These are phyloP conservation scores for Didymella arachidicola DNA, from an alignment of 2,329 filamentous ascomycete species.

Conservation along the genomic window DNA sequence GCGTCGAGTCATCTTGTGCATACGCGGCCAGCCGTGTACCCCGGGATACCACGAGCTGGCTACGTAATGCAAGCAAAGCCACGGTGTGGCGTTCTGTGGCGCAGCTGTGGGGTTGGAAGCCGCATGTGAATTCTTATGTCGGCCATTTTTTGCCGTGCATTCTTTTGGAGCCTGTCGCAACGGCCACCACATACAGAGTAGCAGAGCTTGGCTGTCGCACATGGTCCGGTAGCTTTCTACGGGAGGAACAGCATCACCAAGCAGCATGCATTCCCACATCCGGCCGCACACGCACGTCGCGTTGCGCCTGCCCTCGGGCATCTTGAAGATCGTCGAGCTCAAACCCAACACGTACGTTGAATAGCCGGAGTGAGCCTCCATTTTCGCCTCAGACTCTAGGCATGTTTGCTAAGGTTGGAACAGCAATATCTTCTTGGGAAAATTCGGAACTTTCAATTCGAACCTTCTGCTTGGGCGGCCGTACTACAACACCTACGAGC, in stretches of 20 bases:
- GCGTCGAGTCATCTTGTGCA: conserved; percentile 1
- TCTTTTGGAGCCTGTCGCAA: conserved; percentile 14
- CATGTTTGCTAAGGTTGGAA: conserved; percentile 3
- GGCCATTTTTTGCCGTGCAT: conserved; percentile 3
- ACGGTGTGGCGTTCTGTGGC: conserved; percentile 6
- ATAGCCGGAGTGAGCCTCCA: conserved; percentile 46
- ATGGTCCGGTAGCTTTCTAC: conserved; percentile 20
- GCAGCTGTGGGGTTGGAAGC: conserved; percentile 9
- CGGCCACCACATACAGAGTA: conserved; percentile 10
- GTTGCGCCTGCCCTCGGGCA: conserved; percentile 65
- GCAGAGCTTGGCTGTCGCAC: conserved; percentile 15
- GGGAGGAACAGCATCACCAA: conserved; percentile 17
- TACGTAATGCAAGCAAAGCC: conserved; percentile 5
- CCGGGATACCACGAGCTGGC: conserved; percentile 4
- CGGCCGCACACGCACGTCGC: conserved; percentile 61
- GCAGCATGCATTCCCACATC: conserved; percentile 57
- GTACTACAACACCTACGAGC: conserved; percentile 89
- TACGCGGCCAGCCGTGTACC: conserved; percentile 13
- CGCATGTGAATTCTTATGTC: conserved; percentile 11
- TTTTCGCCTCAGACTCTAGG: neutral
- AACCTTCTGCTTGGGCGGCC: conserved; percentile 92
- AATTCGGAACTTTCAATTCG: conserved; percentile 89
- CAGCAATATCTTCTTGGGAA: conserved; percentile 86
- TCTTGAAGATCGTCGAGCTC: conserved; percentile 65
- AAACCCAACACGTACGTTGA: conserved; percentile 69